Conservation (phyloP, 2,329 filamentous ascomycete genomes). For the Microdochium bolleyi region DNA sequence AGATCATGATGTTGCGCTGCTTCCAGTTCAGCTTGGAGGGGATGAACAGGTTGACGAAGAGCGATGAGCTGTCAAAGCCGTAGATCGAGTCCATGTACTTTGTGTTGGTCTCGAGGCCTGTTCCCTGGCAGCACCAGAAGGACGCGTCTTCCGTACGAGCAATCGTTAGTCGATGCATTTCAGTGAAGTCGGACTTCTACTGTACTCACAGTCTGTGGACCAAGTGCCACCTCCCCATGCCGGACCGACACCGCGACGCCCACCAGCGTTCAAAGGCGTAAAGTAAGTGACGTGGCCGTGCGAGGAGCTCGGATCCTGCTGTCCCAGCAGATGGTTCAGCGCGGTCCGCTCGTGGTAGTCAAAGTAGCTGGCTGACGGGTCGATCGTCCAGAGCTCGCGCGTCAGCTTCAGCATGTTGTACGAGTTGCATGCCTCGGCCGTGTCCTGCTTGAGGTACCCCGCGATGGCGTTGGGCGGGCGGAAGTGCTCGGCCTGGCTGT, state of each 20-base stretch:
- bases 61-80: constrained; percentile 28
- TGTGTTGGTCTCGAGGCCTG: constrained; percentile 43
- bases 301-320: constrained; percentile 31
- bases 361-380: constrained; percentile 36
- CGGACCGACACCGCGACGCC: constrained; percentile 37
- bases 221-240: constrained; percentile 46
- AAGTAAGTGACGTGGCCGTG: constrained; percentile 48
- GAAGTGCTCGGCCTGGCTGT: constrained; percentile 47
- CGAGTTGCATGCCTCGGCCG: constrained; percentile 43
- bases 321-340: constrained; percentile 41
- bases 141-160: constrained; percentile 22
- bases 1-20: constrained; percentile 27
- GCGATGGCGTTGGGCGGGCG: constrained; percentile 35
- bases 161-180: neutral
- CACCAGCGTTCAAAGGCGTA: constrained; percentile 38
- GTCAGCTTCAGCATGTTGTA: constrained; percentile 52
- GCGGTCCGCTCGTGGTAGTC: constrained; percentile 44
- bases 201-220: constrained; percentile 35
- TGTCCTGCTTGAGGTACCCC: constrained; percentile 32
- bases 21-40: constrained; percentile 36
- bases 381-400: constrained; percentile 37
- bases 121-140: constrained; percentile 47
- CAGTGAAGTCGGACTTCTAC: no score
- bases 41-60: constrained; percentile 42
- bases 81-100: constrained; percentile 46